Percentiles rank a stretch among this genome's conserved stretches.
Evolutionary conservation across 768 basidiomycete species (phyloP).

Genomic region (Lactarius pseudohatsudake): DNA sequence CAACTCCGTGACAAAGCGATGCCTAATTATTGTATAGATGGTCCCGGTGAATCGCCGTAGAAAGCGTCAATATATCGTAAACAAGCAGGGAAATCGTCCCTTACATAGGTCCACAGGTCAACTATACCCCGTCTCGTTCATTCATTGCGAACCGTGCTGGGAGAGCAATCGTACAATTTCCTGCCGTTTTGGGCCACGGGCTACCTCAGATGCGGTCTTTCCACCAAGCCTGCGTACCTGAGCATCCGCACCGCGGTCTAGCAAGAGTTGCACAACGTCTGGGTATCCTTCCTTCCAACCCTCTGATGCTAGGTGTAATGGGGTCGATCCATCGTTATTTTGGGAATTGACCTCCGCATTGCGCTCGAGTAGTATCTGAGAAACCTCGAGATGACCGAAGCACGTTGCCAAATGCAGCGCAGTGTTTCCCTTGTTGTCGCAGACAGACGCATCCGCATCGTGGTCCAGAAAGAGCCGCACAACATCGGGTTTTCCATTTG

Average conservation of each 20-base stretch:
- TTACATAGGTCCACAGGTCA: not conserved
- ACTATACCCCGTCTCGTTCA: not conserved
- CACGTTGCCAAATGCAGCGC: not conserved
- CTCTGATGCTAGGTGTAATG: not conserved
- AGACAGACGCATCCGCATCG: not conserved
- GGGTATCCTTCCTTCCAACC: too few species aligned
- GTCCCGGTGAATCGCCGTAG: not conserved
- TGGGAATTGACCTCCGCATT: not conserved
- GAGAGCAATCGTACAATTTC: not conserved
- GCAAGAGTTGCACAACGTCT: not conserved
- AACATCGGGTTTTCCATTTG: not conserved
- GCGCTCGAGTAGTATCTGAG: not conserved
- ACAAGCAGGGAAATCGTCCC: not conserved
- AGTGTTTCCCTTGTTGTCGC: not conserved
- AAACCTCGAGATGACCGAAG: not conserved
- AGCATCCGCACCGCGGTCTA: not conserved
- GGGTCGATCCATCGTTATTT: not conserved
- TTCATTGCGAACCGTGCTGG: not conserved
- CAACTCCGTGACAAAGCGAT: too few species aligned
- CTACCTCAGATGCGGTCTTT: not conserved
- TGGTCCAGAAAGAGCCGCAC: not conserved
- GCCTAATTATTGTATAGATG: too few species aligned
- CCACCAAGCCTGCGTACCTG: not conserved
- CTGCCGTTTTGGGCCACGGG: too few species aligned
- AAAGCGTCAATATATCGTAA: not conserved